Evolutionary conservation across 2,329 filamentous ascomycete genomes (phyloP).

Genomic region (Alternaria tenuissima): DNA sequence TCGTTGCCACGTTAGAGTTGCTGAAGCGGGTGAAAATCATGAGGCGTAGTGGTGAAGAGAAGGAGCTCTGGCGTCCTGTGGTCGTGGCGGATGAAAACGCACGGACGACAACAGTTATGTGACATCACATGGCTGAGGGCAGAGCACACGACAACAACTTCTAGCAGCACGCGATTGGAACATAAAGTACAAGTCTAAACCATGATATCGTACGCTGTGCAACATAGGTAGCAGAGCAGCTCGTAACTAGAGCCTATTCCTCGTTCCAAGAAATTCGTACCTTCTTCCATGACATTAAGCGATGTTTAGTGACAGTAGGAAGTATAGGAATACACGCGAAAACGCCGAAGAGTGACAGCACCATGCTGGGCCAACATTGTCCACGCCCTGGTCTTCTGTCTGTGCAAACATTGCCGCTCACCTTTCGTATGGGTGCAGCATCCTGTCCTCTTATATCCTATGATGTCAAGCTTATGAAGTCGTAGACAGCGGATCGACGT

Average conservation of each 20-base stretch:
- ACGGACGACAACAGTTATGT: slow-evolving; percentile 4
- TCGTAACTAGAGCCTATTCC: slow-evolving; percentile 29
- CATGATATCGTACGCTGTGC: slow-evolving; percentile 39
- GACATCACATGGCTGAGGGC: background rate
- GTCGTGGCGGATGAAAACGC: background rate
- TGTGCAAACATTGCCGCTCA: background rate
- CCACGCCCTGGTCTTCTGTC: slow-evolving; percentile 1
- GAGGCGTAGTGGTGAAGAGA: background rate
- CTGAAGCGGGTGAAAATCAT: background rate
- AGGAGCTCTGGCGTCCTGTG: background rate
- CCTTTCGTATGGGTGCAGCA: slow-evolving; percentile 1
- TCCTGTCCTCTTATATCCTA: background rate
- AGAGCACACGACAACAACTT: background rate
- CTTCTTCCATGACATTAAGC: slow-evolving; percentile 30
- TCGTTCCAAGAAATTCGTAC: slow-evolving; percentile 17
- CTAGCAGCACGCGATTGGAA: background rate
- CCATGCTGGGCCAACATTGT: slow-evolving; percentile 5
- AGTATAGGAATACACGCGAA: slow-evolving; percentile 49
- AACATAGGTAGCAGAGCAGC: slow-evolving; percentile 42
- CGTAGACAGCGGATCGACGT: slow-evolving; percentile 68
- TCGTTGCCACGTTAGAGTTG: background rate
- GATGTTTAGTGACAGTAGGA: slow-evolving; percentile 51
- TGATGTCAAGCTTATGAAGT: slow-evolving; percentile 21
- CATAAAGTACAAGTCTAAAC: slow-evolving; percentile 11
- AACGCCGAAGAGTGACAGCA: slow-evolving; percentile 27